Evolutionary conservation across 345 rosid genomes (phyloP).

Genomic region (Kernera saxatilis): DNA sequence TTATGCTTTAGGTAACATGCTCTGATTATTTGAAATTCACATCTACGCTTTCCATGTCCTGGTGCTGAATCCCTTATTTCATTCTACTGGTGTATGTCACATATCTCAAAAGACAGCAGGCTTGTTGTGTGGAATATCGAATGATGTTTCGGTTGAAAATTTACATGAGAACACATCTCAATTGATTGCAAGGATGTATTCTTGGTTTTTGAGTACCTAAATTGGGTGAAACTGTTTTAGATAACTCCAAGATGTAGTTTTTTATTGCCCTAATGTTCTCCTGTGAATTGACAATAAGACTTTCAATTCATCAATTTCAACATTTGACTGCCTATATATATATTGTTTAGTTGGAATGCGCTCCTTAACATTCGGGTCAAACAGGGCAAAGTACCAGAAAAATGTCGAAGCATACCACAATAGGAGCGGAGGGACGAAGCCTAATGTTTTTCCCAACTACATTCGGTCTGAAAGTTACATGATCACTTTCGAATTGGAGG

Average conservation of each 20-base stretch:
- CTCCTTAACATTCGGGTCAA: constrained; percentile 6
- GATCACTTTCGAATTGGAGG: constrained; percentile 93
- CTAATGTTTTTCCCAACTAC: constrained; percentile 82
- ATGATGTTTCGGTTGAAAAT: neutral
- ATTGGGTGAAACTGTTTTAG: neutral
- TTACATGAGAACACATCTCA: neutral
- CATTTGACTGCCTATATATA: neutral
- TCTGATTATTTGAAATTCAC: neutral
- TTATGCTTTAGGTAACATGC: neutral
- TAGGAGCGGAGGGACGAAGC: constrained; percentile 73
- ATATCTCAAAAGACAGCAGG: neutral
- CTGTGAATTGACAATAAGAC: neutral
- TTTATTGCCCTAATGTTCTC: neutral
- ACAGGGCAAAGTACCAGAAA: constrained; percentile 98
- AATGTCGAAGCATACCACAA: constrained; percentile 97
- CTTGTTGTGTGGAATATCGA: neutral
- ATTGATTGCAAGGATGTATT: neutral
- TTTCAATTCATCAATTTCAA: neutral
- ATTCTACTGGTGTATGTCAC: neutral
- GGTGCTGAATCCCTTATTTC: neutral
- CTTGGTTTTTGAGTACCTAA: neutral
- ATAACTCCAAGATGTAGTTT: neutral
- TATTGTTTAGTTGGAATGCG: neutral
- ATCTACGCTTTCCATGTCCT: neutral
- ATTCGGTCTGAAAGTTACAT: constrained; percentile 87